phyloP scores from a whole-genome alignment of 2,329 filamentous ascomycete species.

The Chaetomiaceae sp. region DNA sequence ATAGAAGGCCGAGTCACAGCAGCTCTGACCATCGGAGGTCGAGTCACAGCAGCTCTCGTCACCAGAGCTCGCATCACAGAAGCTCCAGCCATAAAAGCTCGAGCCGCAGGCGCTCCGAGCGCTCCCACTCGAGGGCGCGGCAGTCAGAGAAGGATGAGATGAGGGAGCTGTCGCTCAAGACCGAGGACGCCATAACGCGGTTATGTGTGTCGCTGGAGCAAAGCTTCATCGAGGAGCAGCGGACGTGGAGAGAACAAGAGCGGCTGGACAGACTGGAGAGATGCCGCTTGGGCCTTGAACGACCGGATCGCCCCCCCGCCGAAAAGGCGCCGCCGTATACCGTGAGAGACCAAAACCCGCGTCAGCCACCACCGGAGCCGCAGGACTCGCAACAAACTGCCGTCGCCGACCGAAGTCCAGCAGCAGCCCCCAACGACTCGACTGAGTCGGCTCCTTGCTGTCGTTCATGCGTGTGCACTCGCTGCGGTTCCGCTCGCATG shows the following conservation, averaged over 20 bases:
- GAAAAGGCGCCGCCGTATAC: conserved; percentile 9
- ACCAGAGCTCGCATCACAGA: not conserved
- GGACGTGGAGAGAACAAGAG: conserved; percentile 5
- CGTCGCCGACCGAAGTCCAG: not conserved
- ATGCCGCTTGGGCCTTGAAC: not conserved
- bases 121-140: not conserved
- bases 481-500: not conserved
- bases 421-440: not conserved
- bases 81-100: not conserved
- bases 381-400: not conserved
- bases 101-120: not conserved
- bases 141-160: not conserved
- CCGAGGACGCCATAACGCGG: conserved; percentile 11
- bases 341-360: not conserved
- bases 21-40: not conserved
- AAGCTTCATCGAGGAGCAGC: conserved; percentile 9
- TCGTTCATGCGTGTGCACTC: conserved; percentile 3
- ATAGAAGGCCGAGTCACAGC: not conserved
- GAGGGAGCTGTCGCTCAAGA: not conserved
- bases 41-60: too few species aligned
- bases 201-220: conserved; percentile 12
- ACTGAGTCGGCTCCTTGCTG: not conserved
- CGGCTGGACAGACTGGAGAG: conserved; percentile 1
- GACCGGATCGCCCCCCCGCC: not conserved
- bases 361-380: not conserved